Evolutionary conservation across 2,329 filamentous ascomycete genomes (phyloP).

Genomic region (Remersonia thermophila): DNA sequence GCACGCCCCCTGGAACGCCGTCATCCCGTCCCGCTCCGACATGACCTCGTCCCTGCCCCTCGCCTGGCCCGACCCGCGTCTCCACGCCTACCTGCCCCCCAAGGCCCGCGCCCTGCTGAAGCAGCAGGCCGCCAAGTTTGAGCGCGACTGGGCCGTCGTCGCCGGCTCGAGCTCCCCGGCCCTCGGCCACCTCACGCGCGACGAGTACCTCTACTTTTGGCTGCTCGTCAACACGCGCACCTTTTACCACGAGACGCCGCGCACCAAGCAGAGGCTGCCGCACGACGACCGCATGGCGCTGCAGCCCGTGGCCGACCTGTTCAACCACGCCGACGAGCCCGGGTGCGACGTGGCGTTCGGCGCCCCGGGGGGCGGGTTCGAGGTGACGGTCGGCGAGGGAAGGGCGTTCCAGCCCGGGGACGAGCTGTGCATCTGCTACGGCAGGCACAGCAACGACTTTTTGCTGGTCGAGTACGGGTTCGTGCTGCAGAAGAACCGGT

Average conservation of each 20-base stretch:
- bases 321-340: slow-evolving; percentile 41
- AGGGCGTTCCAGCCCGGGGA: slow-evolving; percentile 23
- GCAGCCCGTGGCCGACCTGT: slow-evolving; percentile 61
- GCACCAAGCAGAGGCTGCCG: slow-evolving; percentile 24
- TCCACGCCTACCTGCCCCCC: slow-evolving; percentile 35
- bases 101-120: slow-evolving; percentile 33
- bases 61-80: slow-evolving; percentile 30
- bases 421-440: slow-evolving; percentile 60
- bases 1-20: slow-evolving; percentile 48
- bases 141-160: slow-evolving; percentile 28
- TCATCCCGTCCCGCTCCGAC: slow-evolving; percentile 52
- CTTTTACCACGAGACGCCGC: slow-evolving; percentile 43
- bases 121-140: slow-evolving; percentile 37
- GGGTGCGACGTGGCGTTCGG: too few species aligned
- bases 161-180: slow-evolving; percentile 18
- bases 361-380: slow-evolving; percentile 28
- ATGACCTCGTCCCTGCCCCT: slow-evolving; percentile 38
- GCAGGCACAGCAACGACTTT: slow-evolving; percentile 59
- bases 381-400: slow-evolving; percentile 37
- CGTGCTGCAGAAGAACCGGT: slow-evolving; percentile 32
- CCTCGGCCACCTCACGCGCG: slow-evolving; percentile 12
- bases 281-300: slow-evolving; percentile 51
- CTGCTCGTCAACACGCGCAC: slow-evolving; percentile 50
- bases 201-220: slow-evolving; percentile 43
- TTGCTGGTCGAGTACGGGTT: slow-evolving; percentile 57